phyloP scores from a whole-genome alignment of 1,139 yeast genomes.

The Entelexis paramagnoliae region DNA sequence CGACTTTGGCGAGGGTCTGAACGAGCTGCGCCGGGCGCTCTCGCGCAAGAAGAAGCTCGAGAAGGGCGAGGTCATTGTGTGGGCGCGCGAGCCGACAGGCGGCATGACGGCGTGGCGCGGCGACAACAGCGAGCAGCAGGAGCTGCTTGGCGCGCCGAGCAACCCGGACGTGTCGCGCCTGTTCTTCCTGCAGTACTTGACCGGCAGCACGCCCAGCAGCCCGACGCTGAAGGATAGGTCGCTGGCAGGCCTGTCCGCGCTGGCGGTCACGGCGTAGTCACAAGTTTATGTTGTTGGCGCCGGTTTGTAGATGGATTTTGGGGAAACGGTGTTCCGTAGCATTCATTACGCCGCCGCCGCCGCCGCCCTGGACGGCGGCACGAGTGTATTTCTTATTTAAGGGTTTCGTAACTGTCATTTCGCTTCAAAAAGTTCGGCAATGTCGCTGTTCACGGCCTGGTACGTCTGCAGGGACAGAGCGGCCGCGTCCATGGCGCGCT shows the following conservation, averaged over 20 bases:
- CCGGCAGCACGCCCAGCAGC: conserved; percentile 52
- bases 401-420: too few species aligned
- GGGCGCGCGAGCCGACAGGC: conserved; percentile 42
- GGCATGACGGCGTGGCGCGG: conserved; percentile 39
- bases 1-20: conserved; percentile 31
- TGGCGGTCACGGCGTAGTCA: conserved; percentile 3
- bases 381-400: too few species aligned
- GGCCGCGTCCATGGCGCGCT: conserved; percentile 47
- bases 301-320: too few species aligned
- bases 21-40: conserved; percentile 32
- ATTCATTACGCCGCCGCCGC: too few species aligned
- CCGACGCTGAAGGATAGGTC: conserved; percentile 31
- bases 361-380: too few species aligned
- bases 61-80: conserved; percentile 48
- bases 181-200: conserved; percentile 50
- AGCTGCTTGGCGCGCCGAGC: conserved; percentile 31
- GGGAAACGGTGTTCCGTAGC: too few species aligned
- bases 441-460: conserved; percentile 29
- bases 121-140: conserved; percentile 31
- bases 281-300: too few species aligned
- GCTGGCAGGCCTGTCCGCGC: conserved; percentile 26
- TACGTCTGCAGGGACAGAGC: conserved; percentile 38
- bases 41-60: conserved; percentile 38
- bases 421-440: conserved; percentile 12
- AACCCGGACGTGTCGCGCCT: conserved; percentile 42